phyloP scores from a whole-genome alignment of 208 protist species.

The Trypanosoma melophagium region DNA sequence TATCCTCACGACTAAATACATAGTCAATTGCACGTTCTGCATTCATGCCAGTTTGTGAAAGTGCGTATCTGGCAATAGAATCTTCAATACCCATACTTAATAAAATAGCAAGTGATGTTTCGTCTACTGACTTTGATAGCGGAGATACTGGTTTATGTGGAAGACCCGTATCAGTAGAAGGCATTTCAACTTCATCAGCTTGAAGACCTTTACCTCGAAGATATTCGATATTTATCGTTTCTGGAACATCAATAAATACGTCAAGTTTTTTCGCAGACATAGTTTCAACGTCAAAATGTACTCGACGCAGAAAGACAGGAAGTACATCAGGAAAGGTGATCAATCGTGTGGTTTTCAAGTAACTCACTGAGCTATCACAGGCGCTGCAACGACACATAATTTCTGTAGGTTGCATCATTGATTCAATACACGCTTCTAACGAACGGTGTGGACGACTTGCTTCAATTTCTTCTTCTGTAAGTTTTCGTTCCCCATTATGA shows the following conservation, averaged over 20 bases:
- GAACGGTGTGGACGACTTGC: conserved; percentile 49
- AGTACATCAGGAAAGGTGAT: conserved; percentile 89
- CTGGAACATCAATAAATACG: conserved; percentile 83
- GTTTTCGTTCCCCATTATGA: conserved; percentile 12
- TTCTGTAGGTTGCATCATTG: conserved; percentile 27
- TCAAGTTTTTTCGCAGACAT: conserved; percentile 85
- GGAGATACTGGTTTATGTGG: conserved; percentile 8
- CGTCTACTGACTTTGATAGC: conserved; percentile 45
- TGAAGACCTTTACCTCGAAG: conserved; percentile 63
- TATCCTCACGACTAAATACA: conserved; percentile 94
- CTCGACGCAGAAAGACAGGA: conserved; percentile 69
- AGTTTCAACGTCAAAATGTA: conserved; percentile 75
- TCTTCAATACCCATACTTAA: conserved; percentile 89
- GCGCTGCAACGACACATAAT: conserved; percentile 78
- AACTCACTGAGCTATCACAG: conserved; percentile 47
- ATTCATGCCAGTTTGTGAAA: conserved; percentile 88
- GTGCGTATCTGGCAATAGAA: conserved; percentile 64
- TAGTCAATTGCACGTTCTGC: conserved; percentile 96
- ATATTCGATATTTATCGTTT: conserved; percentile 54
- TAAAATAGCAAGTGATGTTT: conserved; percentile 74
- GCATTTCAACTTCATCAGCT: conserved; percentile 65
- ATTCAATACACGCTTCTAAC: conserved; percentile 66
- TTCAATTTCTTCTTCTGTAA: conserved; percentile 60
- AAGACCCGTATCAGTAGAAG: conserved; percentile 16
- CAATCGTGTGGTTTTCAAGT: conserved; percentile 55